Evolutionary conservation across 2,329 filamentous ascomycete species (phyloP).

Genomic region (Aaosphaeria arxii): DNA sequence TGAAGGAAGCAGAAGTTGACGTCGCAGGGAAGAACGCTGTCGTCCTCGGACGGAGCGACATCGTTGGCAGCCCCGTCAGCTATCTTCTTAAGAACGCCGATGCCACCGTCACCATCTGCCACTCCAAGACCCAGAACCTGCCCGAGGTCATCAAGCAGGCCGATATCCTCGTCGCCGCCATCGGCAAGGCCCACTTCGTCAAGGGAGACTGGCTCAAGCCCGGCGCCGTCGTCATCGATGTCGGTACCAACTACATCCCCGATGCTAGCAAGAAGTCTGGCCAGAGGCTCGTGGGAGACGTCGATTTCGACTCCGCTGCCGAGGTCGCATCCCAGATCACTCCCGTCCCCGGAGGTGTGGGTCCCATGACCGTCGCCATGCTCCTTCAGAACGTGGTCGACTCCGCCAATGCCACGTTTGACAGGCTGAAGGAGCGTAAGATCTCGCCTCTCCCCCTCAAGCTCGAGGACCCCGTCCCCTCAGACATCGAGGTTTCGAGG

Average conservation of each 20-base stretch:
- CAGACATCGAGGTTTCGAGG: slow-evolving; percentile 89
- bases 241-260: slow-evolving; percentile 93
- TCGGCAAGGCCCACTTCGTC: slow-evolving; percentile 82
- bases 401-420: slow-evolving; percentile 76
- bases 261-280: slow-evolving; percentile 90
- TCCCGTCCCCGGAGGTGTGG: slow-evolving; percentile 92
- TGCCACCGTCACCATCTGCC: slow-evolving; percentile 94
- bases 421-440: slow-evolving; percentile 74
- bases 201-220: slow-evolving; percentile 95
- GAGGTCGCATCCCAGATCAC: slow-evolving; percentile 91
- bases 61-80: slow-evolving; percentile 95
- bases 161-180: slow-evolving; percentile 88
- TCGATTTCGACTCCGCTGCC: slow-evolving; percentile 81
- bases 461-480: slow-evolving; percentile 78
- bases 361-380: slow-evolving; percentile 99
- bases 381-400: slow-evolving; percentile 92
- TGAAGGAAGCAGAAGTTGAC: slow-evolving; percentile 79
- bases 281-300: slow-evolving; percentile 87
- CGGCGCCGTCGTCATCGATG: slow-evolving; percentile 93
- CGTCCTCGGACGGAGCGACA: slow-evolving; percentile 91
- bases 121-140: slow-evolving; percentile 79
- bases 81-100: slow-evolving; percentile 93
- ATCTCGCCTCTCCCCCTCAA: slow-evolving; percentile 83
- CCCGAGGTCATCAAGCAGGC: slow-evolving; percentile 74
- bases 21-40: slow-evolving; percentile 89